Conservation (phyloP, 202 grass and related monocot genomes). For the Schoenoplectus triqueter region DNA sequence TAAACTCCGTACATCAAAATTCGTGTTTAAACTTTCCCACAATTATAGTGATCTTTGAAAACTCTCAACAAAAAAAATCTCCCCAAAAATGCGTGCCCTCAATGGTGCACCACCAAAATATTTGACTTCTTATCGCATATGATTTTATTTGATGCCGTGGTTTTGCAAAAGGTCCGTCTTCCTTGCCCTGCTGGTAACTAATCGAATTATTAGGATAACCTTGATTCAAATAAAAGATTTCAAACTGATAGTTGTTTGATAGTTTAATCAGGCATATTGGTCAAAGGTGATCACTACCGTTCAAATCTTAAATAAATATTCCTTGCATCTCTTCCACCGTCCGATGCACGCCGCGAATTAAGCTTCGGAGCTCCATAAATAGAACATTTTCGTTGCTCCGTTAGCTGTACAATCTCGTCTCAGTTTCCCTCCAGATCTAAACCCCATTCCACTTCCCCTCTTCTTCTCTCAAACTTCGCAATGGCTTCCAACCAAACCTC, state of each 20-base stretch:
- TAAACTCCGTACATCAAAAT: no score
- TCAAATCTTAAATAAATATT: conserved; percentile 3
- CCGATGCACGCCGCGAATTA: not conserved
- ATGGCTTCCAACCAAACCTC: conserved; percentile 29
- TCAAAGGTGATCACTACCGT: conserved; percentile 8
- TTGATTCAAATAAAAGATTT: not conserved
- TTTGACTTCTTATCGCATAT: not conserved
- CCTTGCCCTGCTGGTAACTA: not conserved
- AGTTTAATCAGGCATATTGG: no score
- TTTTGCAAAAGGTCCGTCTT: not conserved
- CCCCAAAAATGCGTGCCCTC: not conserved
- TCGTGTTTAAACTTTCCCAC: no score
- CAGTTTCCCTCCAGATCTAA: conserved; percentile 53
- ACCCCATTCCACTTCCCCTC: not conserved
- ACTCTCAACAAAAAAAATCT: not conserved
- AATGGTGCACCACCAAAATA: not conserved
- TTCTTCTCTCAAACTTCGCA: not conserved
- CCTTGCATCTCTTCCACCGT: not conserved
- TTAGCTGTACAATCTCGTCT: not conserved
- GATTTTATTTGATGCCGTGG: not conserved
- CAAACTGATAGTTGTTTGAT: conserved; percentile 13
- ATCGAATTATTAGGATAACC: no score
- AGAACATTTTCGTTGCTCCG: not conserved
- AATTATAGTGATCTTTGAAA: no score
- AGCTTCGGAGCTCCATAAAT: conserved; percentile 37